Evolutionary conservation across 179 eudicot genomes (phyloP), one percentile per base, ranked within the genome.

Genomic region (Carnegiea gigantea): DNA sequence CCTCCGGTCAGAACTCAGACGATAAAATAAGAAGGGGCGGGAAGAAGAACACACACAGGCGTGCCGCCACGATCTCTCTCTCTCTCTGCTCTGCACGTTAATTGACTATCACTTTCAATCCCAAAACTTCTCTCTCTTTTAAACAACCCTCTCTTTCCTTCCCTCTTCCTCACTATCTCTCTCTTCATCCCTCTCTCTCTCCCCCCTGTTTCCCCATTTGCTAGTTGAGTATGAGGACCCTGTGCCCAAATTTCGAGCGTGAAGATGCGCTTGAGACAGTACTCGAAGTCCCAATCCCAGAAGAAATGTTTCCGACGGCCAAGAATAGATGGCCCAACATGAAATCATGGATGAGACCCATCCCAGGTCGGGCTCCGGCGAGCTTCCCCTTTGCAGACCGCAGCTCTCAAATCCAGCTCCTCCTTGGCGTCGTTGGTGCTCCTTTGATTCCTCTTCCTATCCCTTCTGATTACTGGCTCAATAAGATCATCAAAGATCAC

Each of bases 261-360:
- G 95, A 93, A 78, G 98, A 95, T 26, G 98, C 88, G 0, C 97
- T 95, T 2, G 95, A 95, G 2, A 95, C 98, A 0, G 98, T 95
- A 0, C 91, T 93, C 0, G 98, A 95, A 81, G 97, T 95, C 10
- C 98, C 98, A 1, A 90, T 95, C 51, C 98, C 98, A 0, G 98
- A 95, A 38, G 98, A 95, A 59, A 92, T 87, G 90, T 89, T 91
- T 38, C 89, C 89, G n/a, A 76, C 92, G 0, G 33, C 88, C 9
- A 86, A 80, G 70, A 84, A 83, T 53, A 88, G 85, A 30, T 92
- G 98, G 98, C 93, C 90, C 3, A 86, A 86, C 78, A 90, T 95
- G 92, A 92, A 84, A 26, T 93, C 94, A 2, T 95, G 98, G 97
- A 91, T 91, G 82, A 93, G 86, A 82, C 77, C 93, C 1, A 80